phyloP scores from a whole-genome alignment of 495 filamentous ascomycete species.

The Mycothermus thermophilus region DNA sequence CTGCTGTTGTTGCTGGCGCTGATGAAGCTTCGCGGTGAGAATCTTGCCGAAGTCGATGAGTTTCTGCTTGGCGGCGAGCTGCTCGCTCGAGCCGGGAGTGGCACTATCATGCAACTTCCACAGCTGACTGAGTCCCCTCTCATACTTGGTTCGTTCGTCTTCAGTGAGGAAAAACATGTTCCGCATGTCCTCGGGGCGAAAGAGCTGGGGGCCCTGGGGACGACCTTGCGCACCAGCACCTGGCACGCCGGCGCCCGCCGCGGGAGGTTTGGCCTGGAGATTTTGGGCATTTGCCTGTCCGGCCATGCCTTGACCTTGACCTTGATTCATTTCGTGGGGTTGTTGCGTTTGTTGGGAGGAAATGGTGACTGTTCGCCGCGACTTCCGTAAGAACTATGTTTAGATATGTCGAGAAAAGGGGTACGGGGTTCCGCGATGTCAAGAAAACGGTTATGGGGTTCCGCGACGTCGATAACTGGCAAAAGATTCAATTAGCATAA shows the following conservation, averaged over 20 bases:
- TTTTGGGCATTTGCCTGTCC: slow-evolving; percentile 8
- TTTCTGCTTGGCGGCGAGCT: slow-evolving; percentile 48
- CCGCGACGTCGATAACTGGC: too few relatives aligned
- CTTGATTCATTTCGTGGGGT: slow-evolving; percentile 28
- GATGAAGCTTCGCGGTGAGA: slow-evolving; percentile 41
- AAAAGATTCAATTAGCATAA: too few relatives aligned
- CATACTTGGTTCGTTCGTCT: slow-evolving; percentile 53
- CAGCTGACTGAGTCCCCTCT: slow-evolving; percentile 44
- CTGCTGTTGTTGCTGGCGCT: slow-evolving; percentile 12
- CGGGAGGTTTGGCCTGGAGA: not conserved
- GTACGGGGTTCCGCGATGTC: too few relatives aligned
- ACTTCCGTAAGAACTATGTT: too few relatives aligned
- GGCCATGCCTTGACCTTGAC: slow-evolving; percentile 19
- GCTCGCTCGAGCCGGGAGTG: slow-evolving; percentile 40
- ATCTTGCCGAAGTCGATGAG: slow-evolving; percentile 51
- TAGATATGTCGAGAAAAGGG: too few relatives aligned
- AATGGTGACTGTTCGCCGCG: too few relatives aligned
- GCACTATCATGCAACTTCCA: slow-evolving; percentile 48
- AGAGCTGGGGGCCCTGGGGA: slow-evolving; percentile 12
- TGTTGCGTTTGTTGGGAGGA: not conserved
- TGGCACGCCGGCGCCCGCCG: not conserved
- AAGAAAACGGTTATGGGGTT: too few relatives aligned
- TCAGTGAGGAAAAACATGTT: slow-evolving; percentile 31
- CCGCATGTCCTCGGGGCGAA: slow-evolving; percentile 36
- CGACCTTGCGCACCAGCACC: slow-evolving; percentile 5